These are phyloP conservation scores for Alternaria solani DNA, from an alignment of 2,329 filamentous ascomycete species.

Conservation along the genomic window DNA sequence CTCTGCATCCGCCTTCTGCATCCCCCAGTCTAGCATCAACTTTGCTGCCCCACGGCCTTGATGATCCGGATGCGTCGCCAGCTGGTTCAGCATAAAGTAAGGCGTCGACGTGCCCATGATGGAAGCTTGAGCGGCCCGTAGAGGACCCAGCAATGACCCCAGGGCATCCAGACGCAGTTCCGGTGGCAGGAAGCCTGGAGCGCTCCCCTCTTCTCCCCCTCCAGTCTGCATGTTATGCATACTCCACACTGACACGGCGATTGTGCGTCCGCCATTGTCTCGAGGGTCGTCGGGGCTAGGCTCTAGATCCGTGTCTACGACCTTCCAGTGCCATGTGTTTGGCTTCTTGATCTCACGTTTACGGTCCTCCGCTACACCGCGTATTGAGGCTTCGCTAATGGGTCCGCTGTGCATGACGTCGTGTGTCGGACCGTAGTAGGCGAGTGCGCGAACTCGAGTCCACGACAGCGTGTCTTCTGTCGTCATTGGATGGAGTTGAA, in stretches of 20 bases:
- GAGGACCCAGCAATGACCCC: slow-evolving; percentile 33
- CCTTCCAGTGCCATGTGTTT: slow-evolving; percentile 43
- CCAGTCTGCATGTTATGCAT: slow-evolving; percentile 22
- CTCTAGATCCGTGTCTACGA: slow-evolving; percentile 39
- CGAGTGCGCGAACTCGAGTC: slow-evolving; percentile 38
- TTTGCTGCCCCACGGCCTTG: slow-evolving; percentile 52
- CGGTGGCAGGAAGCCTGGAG: slow-evolving; percentile 76
- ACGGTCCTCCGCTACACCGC: slow-evolving; percentile 32
- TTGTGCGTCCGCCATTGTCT: slow-evolving; percentile 35
- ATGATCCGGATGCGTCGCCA: slow-evolving; percentile 51
- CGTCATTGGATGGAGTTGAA: slow-evolving; percentile 33
- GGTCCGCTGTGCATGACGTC: slow-evolving; percentile 34
- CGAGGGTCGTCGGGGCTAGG: slow-evolving; percentile 33
- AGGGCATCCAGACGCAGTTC: slow-evolving; percentile 56
- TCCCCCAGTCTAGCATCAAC: slow-evolving; percentile 51
- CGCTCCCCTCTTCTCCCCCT: slow-evolving; percentile 30
- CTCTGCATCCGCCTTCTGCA: slow-evolving; percentile 51
- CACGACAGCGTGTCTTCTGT: slow-evolving; percentile 35
- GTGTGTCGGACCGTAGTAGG: slow-evolving; percentile 44
- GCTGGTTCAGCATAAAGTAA: slow-evolving; percentile 41
- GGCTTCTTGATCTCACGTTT: slow-evolving; percentile 31
- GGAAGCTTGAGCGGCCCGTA: slow-evolving; percentile 31
- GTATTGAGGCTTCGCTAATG: slow-evolving; percentile 37
- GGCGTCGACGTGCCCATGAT: slow-evolving; percentile 35
- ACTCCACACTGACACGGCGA: slow-evolving; percentile 42